Evolutionary conservation across 805 yeast species (phyloP).

Genomic region (Saturnispora sanitii): DNA sequence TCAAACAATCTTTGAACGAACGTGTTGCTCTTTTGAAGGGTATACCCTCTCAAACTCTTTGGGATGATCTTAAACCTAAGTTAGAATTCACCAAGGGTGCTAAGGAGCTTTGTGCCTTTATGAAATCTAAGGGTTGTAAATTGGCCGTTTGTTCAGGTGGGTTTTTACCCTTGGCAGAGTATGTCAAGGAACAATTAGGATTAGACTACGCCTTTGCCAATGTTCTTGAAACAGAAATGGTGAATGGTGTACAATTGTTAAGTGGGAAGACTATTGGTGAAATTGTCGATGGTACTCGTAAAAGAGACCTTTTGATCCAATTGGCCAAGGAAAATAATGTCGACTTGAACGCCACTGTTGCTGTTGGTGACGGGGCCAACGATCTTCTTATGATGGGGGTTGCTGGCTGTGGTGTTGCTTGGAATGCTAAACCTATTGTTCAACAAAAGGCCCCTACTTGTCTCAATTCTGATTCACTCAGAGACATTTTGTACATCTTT

Average conservation of each 20-base stretch:
- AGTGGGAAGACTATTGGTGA: conserved; percentile 74
- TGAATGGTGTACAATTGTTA: conserved; percentile 34
- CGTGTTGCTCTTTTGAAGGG: conserved; percentile 80
- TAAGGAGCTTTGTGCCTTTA: conserved; percentile 49
- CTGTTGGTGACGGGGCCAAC: conserved; percentile 97
- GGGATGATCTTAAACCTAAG: conserved; percentile 67
- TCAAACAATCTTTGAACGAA: conserved; percentile 64
- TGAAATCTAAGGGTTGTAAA: conserved; percentile 53
- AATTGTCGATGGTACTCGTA: conserved; percentile 76
- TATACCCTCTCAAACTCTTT: conserved; percentile 57
- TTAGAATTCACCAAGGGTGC: conserved; percentile 83
- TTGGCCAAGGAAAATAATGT: conserved; percentile 49
- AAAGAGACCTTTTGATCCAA: conserved; percentile 60
- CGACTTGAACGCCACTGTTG: conserved; percentile 48
- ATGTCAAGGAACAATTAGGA: conserved; percentile 54
- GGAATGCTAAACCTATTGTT: conserved; percentile 95
- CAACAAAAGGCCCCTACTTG: conserved; percentile 75
- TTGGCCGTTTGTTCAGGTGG: conserved; percentile 94
- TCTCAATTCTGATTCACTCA: conserved; percentile 62
- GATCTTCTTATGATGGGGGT: conserved; percentile 85
- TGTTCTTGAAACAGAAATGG: conserved; percentile 37
- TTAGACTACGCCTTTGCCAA: conserved; percentile 90
- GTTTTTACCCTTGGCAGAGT: conserved; percentile 76
- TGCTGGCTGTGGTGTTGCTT: conserved; percentile 93
- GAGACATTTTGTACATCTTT: conserved; percentile 69